Conservation (phyloP, 73 alveolate genomes). For the Tetrahymena elliotti region DNA sequence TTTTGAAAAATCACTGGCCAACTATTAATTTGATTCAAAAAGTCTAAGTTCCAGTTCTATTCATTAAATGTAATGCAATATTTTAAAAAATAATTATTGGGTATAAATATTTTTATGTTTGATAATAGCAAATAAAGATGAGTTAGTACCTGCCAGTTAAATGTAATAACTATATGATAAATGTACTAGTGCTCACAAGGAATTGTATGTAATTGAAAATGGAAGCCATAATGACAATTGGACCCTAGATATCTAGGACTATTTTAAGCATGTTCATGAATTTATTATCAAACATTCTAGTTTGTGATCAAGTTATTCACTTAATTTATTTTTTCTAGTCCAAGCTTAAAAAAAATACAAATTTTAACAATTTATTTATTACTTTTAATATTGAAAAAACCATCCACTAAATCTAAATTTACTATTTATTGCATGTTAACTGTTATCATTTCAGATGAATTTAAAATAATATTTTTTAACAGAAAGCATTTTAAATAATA, state of each 20-base stretch:
- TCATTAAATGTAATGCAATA: conserved; percentile 6
- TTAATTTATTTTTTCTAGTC: neutral
- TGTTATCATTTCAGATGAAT: too few relatives aligned
- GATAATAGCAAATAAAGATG: conserved; percentile 13
- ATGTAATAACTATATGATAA: neutral
- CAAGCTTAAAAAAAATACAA: too few relatives aligned
- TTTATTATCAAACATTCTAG: neutral
- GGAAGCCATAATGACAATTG: neutral
- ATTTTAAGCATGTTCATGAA: neutral
- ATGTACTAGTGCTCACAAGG: neutral
- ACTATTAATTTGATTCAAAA: neutral
- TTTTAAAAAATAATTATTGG: neutral
- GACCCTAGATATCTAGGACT: neutral
- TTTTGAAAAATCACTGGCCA: conserved; percentile 12
- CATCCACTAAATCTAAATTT: too few relatives aligned
- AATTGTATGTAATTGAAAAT: neutral
- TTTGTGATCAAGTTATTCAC: neutral
- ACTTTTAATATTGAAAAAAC: too few relatives aligned
- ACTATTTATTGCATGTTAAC: too few relatives aligned
- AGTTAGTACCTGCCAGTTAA: conserved; percentile 2
- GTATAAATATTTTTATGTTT: neutral
- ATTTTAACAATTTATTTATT: too few relatives aligned
- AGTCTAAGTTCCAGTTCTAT: neutral
- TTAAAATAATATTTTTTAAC: too few relatives aligned
- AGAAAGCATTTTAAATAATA: too few relatives aligned